Percentiles rank a stretch among this genome's conserved stretches.
Conservation (phyloP, 306 rosid genomes). For the Lathyrus sativus region DNA sequence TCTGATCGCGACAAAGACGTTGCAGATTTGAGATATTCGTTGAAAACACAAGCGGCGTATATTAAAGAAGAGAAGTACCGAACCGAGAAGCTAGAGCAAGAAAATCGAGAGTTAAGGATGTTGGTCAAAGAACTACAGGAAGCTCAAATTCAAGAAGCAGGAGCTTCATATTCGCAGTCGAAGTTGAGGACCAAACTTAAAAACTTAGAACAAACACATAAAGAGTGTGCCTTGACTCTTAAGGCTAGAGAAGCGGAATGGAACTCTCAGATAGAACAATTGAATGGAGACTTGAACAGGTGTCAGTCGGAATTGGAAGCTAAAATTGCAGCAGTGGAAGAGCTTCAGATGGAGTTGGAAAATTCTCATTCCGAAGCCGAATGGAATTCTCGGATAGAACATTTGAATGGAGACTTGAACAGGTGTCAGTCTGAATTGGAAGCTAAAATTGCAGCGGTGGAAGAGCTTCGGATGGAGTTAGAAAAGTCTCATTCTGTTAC, state of each 20-base stretch:
- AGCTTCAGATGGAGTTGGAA: slow-evolving; percentile 60
- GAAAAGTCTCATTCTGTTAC: slow-evolving; percentile 49
- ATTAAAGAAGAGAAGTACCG: slow-evolving; percentile 63
- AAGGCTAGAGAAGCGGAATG: slow-evolving; percentile 65
- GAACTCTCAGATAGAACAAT: slow-evolving; percentile 49
- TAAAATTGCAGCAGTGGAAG: slow-evolving; percentile 49
- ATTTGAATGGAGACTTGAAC: slow-evolving; percentile 44
- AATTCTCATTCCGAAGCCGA: slow-evolving; percentile 48
- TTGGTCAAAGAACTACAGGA: slow-evolving; percentile 72
- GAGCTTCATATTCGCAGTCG: slow-evolving; percentile 63
- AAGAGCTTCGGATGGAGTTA: slow-evolving; percentile 55
- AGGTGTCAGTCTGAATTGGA: slow-evolving; percentile 48
- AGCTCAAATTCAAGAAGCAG: slow-evolving; percentile 72
- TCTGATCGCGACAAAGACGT: slow-evolving; percentile 57
- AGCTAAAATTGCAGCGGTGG: slow-evolving; percentile 45
- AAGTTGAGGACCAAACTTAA: slow-evolving; percentile 64
- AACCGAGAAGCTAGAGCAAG: slow-evolving; percentile 62
- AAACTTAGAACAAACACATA: slow-evolving; percentile 59
- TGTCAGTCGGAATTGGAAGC: slow-evolving; percentile 49
- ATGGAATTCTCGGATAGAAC: slow-evolving; percentile 52
- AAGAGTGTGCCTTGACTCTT: slow-evolving; percentile 52
- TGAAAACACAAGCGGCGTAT: slow-evolving; percentile 58
- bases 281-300: slow-evolving; percentile 45
- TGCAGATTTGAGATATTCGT: slow-evolving; percentile 58
- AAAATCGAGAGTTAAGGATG: slow-evolving; percentile 58